These are phyloP conservation scores for Peronospora tabacina DNA, from an alignment of 352 stramenopile species.

Conservation along the genomic window DNA sequence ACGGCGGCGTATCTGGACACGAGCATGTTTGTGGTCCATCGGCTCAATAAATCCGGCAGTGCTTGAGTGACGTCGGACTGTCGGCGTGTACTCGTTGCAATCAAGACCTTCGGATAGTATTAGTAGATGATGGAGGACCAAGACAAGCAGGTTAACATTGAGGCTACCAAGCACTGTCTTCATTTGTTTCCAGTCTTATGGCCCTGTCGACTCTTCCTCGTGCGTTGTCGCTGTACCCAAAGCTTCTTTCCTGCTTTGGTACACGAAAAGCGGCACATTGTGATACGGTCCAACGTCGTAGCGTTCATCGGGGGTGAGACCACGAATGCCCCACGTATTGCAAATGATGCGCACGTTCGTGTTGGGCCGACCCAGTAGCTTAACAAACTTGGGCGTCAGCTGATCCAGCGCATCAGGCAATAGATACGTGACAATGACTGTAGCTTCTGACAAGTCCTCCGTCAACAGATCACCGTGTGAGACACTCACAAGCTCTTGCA, in stretches of 20 bases:
- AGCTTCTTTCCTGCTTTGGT: constrained; percentile 20
- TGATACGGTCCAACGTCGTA: constrained; percentile 32
- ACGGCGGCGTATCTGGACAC: constrained; percentile 83
- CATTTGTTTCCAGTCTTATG: constrained; percentile 2
- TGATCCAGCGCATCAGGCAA: constrained; percentile 43
- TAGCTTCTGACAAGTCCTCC: constrained; percentile 42
- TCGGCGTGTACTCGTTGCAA: background rate
- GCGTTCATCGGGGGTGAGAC: constrained; percentile 25
- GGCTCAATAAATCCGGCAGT: constrained; percentile 63
- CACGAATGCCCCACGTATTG: constrained; percentile 53
- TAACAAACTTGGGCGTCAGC: constrained; percentile 33
- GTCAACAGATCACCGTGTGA: constrained; percentile 43
- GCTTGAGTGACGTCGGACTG: constrained; percentile 13
- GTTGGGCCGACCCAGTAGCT: constrained; percentile 26
- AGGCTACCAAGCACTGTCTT: constrained; percentile 16
- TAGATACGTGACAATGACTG: constrained; percentile 54
- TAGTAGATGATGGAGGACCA: constrained; percentile 1
- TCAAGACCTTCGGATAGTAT: background rate
- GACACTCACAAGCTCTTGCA: constrained; percentile 40
- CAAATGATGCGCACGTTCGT: constrained; percentile 47
- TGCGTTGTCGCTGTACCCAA: background rate
- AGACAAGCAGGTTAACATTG: constrained; percentile 6
- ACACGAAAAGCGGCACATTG: constrained; percentile 50
- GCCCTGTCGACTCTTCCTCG: constrained; percentile 7
- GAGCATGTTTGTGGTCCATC: constrained; percentile 80